These are phyloP conservation scores for Tillandsia fasciculata DNA, from an alignment of 176 grass and related monocot genomes.

Conservation along the genomic window DNA sequence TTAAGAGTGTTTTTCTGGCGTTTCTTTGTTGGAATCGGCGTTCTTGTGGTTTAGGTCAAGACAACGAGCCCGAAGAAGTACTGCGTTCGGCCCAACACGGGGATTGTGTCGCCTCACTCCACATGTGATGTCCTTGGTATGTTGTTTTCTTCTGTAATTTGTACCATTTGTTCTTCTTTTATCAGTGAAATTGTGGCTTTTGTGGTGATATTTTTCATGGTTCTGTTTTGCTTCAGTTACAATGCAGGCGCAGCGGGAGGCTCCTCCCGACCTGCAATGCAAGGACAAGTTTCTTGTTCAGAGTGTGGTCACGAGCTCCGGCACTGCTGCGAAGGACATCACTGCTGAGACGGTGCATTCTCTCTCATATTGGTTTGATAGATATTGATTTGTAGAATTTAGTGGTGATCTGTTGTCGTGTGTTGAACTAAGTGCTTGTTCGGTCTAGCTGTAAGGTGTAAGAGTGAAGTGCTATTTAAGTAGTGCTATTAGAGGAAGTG, in stretches of 20 bases:
- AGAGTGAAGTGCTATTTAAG: too few relatives aligned
- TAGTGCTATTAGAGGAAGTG: too few relatives aligned
- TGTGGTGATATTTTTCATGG: constrained; percentile 1
- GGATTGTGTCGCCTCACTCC: constrained; percentile 49
- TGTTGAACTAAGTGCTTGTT: too few relatives aligned
- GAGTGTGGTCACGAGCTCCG: constrained; percentile 31
- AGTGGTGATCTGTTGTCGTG: too few relatives aligned
- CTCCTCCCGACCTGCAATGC: constrained; percentile 51
- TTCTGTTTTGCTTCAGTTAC: constrained; percentile 38
- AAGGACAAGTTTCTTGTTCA: constrained; percentile 82
- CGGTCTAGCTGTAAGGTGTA: too few relatives aligned
- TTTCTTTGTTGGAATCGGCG: neutral
- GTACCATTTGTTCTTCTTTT: neutral
- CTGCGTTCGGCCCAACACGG: constrained; percentile 58
- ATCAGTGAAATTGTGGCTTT: neutral
- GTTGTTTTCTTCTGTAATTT: constrained; percentile 1
- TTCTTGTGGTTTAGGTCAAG: constrained; percentile 47
- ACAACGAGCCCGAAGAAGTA: constrained; percentile 82
- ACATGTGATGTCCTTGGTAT: constrained; percentile 68
- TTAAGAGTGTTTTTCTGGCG: neutral
- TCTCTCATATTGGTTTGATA: neutral
- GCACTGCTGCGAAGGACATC: constrained; percentile 46
- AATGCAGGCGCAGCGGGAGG: constrained; percentile 57
- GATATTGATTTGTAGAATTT: too few relatives aligned
- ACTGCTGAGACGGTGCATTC: constrained; percentile 42